Evolutionary conservation across 2,329 filamentous ascomycete species (phyloP).

Genomic region (Ophiosphaerella herpotricha): DNA sequence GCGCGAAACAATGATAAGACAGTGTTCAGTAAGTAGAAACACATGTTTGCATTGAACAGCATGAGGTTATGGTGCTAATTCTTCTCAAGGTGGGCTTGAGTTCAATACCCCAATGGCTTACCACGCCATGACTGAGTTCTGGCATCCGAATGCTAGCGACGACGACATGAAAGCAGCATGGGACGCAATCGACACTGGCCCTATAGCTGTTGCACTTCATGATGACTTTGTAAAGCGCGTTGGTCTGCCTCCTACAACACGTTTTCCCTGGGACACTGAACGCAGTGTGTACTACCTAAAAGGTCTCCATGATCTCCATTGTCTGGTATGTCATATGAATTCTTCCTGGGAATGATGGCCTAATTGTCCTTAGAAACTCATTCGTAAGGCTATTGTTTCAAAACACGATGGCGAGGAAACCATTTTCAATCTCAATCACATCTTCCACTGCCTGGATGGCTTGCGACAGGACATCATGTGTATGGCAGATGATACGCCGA

Average conservation of each 20-base stretch:
- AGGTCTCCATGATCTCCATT: constrained; percentile 42
- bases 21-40: constrained; percentile 28
- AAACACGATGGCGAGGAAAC: constrained; percentile 29
- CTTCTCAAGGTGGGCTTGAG: constrained; percentile 25
- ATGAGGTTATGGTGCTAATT: neutral
- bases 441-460: constrained; percentile 41
- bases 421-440: constrained; percentile 31
- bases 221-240: constrained; percentile 28
- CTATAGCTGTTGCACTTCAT: constrained; percentile 38
- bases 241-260: constrained; percentile 31
- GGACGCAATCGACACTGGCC: constrained; percentile 40
- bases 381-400: constrained; percentile 41
- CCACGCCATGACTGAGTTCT: constrained; percentile 35
- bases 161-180: constrained; percentile 36
- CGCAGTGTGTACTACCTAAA: constrained; percentile 43
- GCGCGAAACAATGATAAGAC: constrained; percentile 22
- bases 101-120: constrained; percentile 35
- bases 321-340: constrained; percentile 25
- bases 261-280: constrained; percentile 44
- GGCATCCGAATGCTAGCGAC: constrained; percentile 35
- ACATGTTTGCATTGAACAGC: too few species aligned
- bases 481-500: constrained; percentile 42
- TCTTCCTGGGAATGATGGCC: neutral
- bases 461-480: constrained; percentile 44
- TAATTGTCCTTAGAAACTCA: constrained; percentile 31